A percentile compares a stretch with the other conserved stretches of the same genome.
phyloP scores from a whole-genome alignment of 768 basidiomycete species.

The Lactarius psammicola region DNA sequence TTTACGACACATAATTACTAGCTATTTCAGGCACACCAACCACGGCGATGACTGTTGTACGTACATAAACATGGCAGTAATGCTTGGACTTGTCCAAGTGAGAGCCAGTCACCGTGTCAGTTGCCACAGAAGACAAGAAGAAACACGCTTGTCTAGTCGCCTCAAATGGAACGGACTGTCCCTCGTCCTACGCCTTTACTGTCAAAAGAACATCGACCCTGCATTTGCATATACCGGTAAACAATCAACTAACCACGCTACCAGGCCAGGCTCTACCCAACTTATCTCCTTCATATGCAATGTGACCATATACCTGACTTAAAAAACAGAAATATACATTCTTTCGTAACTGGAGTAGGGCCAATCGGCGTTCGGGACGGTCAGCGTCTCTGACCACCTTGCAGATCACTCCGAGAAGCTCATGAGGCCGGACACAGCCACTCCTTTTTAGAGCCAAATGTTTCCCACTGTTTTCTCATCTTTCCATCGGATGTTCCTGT shows the following conservation, averaged over 20 bases:
- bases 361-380: not conserved
- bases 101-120: too few species aligned
- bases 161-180: not conserved
- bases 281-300: too few species aligned
- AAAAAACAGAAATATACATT: not conserved
- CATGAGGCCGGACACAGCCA: not conserved
- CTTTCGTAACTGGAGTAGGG: not conserved
- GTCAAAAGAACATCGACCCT: not conserved
- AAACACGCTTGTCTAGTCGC: too few species aligned
- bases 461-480: too few species aligned
- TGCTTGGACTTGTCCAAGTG: too few species aligned
- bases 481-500: not conserved
- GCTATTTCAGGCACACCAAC: conserved; percentile 7
- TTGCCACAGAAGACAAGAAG: not conserved
- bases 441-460: not conserved
- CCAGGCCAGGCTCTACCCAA: too few species aligned
- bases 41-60: not conserved
- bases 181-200: not conserved
- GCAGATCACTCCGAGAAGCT: not conserved
- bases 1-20: conserved; percentile 2
- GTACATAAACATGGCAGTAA: not conserved
- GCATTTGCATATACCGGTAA: not conserved
- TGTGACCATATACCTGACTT: not conserved
- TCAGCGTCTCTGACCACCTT: not conserved
- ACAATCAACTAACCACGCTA: not conserved